Evolutionary conservation across 495 filamentous ascomycete genomes (phyloP).

Genomic region (Penicillium macrosclerotiorum): DNA sequence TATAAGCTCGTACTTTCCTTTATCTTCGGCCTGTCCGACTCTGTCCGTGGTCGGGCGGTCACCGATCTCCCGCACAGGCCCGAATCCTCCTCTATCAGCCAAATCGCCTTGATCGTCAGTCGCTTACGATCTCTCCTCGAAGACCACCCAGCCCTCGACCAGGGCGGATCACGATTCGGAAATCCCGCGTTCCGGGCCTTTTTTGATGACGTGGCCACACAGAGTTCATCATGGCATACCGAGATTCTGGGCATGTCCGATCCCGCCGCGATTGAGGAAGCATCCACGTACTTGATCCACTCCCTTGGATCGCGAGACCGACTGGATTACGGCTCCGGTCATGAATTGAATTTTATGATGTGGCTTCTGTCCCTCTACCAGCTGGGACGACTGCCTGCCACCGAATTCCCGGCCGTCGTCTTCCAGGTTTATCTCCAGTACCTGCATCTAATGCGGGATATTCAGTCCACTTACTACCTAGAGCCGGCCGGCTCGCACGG

Average conservation of each 20-base stretch:
- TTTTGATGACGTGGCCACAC: conserved; percentile 66
- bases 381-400: conserved; percentile 58
- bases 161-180: conserved; percentile 86
- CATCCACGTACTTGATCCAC: conserved; percentile 75
- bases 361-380: conserved; percentile 91
- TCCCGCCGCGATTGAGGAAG: conserved; percentile 60
- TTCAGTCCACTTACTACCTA: conserved; percentile 90
- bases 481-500: conserved; percentile 72
- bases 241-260: conserved; percentile 52
- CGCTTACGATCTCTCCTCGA: conserved; percentile 60
- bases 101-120: conserved; percentile 69
- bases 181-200: conserved; percentile 87
- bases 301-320: conserved; percentile 80
- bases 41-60: conserved; percentile 71
- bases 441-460: conserved; percentile 72
- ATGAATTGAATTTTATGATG: conserved; percentile 94
- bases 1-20: conserved; percentile 77
- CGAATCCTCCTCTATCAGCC: conserved; percentile 54
- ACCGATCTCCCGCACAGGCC: conserved; percentile 58
- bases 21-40: conserved; percentile 81
- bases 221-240: conserved; percentile 39
- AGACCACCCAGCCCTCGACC: conserved; percentile 74
- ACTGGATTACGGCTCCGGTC: conserved; percentile 97
- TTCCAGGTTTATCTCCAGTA: conserved; percentile 78
- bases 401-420: conserved; percentile 69